Conservation (phyloP, 2,329 filamentous ascomycete species). For the Ceratocystiopsis brevicomis region DNA sequence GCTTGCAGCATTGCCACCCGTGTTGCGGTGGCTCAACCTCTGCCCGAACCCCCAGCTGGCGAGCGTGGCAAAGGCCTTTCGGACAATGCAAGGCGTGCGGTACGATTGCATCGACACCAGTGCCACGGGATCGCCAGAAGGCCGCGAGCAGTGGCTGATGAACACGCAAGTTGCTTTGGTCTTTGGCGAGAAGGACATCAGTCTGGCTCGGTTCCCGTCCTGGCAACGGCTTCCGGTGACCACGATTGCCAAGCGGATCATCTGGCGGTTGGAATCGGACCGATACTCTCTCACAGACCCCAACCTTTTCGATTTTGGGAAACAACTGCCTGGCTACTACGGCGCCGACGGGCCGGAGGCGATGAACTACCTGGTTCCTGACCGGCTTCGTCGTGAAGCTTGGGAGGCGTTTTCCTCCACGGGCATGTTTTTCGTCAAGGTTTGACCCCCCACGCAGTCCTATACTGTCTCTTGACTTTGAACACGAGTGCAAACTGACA, state of each 20-base stretch:
- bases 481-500: background rate
- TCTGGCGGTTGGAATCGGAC: conserved; percentile 41
- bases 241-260: conserved; percentile 32
- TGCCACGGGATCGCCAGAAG: conserved; percentile 31
- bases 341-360: conserved; percentile 24
- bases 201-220: conserved; percentile 37
- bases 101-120: conserved; percentile 42
- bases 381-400: conserved; percentile 29
- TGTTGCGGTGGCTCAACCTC: conserved; percentile 41
- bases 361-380: conserved; percentile 24
- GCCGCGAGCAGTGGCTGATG: conserved; percentile 47
- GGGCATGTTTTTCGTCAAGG: conserved; percentile 50
- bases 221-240: conserved; percentile 39
- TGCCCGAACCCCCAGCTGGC: conserved; percentile 31
- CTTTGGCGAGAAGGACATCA: conserved; percentile 44
- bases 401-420: conserved; percentile 34
- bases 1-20: conserved; percentile 36
- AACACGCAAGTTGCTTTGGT: conserved; percentile 46
- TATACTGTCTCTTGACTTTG: background rate
- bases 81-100: conserved; percentile 38
- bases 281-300: conserved; percentile 35
- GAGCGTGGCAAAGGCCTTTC: conserved; percentile 34
- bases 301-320: conserved; percentile 31
- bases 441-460: conserved; percentile 18
- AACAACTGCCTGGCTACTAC: conserved; percentile 33